Evolutionary conservation across 768 basidiomycete species (phyloP).

Genomic region (Rhizopogon sp.): DNA sequence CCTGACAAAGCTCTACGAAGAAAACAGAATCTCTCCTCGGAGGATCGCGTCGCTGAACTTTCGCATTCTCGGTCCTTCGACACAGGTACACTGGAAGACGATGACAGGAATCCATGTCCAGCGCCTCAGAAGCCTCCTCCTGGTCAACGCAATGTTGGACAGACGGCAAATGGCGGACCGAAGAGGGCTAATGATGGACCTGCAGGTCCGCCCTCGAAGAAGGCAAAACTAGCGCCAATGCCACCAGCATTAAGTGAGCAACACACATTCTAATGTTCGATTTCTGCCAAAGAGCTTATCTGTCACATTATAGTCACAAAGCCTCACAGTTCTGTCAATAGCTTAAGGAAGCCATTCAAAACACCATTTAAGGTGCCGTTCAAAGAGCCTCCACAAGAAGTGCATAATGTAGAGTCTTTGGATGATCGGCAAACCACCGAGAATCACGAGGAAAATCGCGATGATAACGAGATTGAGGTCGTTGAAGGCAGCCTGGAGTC

Average conservation of each 20-base stretch:
- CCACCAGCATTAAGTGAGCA: slow-evolving; percentile 20
- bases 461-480: not conserved
- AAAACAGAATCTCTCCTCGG: slow-evolving; percentile 44
- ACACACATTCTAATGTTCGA: not conserved
- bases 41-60: slow-evolving; percentile 25
- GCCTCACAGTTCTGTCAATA: slow-evolving; percentile 35
- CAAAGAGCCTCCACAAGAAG: slow-evolving; percentile 18
- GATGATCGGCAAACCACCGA: not conserved
- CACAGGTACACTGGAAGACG: not conserved
- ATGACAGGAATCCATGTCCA: not conserved
- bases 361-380: slow-evolving; percentile 37
- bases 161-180: slow-evolving; percentile 10
- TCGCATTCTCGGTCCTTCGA: slow-evolving; percentile 7
- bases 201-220: slow-evolving; percentile 15
- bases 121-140: not conserved
- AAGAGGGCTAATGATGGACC: slow-evolving; percentile 15
- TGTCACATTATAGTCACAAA: slow-evolving; percentile 36
- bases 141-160: not conserved
- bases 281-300: not conserved
- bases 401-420: not conserved
- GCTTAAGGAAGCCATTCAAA: slow-evolving; percentile 47
- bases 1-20: slow-evolving; percentile 57
- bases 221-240: slow-evolving; percentile 14
- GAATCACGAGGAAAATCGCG: not conserved
- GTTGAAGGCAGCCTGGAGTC: slow-evolving; percentile 7